These are phyloP conservation scores for Podosphaera xanthii DNA, from an alignment of 2,329 filamentous ascomycete genomes.

Conservation along the genomic window DNA sequence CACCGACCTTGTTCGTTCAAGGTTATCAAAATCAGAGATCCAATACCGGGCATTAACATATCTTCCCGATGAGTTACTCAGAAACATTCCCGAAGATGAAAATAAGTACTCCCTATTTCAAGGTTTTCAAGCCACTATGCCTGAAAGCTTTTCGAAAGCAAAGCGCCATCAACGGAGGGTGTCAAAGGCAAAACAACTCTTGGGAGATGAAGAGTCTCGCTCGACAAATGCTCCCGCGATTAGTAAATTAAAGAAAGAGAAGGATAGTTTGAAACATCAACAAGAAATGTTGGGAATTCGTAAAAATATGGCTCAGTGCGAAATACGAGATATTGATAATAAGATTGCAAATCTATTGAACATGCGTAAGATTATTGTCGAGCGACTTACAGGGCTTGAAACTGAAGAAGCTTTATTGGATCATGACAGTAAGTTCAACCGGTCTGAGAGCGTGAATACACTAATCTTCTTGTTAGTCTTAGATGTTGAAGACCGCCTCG, in stretches of 20 bases:
- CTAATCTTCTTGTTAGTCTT: conserved; percentile 24
- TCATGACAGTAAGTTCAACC: conserved; percentile 47
- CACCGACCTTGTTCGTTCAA: conserved; percentile 81
- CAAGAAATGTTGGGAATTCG: conserved; percentile 78
- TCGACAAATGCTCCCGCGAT: conserved; percentile 36
- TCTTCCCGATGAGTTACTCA: conserved; percentile 71
- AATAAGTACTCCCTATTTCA: conserved; percentile 87
- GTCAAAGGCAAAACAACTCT: conserved; percentile 53
- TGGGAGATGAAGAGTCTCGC: conserved; percentile 36
- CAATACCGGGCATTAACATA: conserved; percentile 79
- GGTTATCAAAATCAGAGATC: conserved; percentile 75
- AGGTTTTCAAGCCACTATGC: conserved; percentile 79
- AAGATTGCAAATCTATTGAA: conserved; percentile 84
- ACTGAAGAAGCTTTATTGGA: conserved; percentile 79
- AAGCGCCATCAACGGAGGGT: conserved; percentile 47
- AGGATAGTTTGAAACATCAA: conserved; percentile 56
- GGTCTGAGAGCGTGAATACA: background rate
- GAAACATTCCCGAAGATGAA: conserved; percentile 67
- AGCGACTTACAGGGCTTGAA: conserved; percentile 66
- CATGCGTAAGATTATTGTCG: conserved; percentile 81
- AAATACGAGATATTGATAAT: conserved; percentile 90
- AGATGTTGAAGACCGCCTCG: conserved; percentile 36
- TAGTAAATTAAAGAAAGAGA: conserved; percentile 56
- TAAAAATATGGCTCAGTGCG: conserved; percentile 93
- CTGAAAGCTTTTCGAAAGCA: conserved; percentile 43